Conservation (phyloP, 2,329 filamentous ascomycete species). For the Ophiostoma tasmaniense region DNA sequence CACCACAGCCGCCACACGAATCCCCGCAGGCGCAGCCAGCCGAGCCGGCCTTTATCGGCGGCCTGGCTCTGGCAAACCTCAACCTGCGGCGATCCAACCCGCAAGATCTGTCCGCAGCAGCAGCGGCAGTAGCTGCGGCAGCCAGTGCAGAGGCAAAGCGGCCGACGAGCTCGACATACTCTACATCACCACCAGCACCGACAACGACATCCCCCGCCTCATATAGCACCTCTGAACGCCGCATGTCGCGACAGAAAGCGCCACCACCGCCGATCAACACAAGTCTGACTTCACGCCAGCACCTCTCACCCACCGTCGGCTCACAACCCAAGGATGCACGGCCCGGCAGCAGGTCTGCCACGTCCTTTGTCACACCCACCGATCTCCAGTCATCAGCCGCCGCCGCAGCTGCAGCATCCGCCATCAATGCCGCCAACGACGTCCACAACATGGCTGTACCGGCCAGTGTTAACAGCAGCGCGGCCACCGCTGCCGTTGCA, state of each 20-base stretch:
- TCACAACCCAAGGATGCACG: constrained; percentile 6
- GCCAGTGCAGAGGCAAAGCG: constrained; percentile 2
- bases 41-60: constrained; percentile 45
- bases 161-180: background rate
- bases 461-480: constrained; percentile 27
- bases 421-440: constrained; percentile 34
- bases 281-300: constrained; percentile 26
- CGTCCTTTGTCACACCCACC: constrained; percentile 43
- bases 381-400: constrained; percentile 35
- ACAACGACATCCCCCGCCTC: background rate
- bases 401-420: constrained; percentile 34
- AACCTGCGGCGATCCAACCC: constrained; percentile 37
- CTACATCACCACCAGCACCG: constrained; percentile 21
- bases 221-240: constrained; percentile 23
- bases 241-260: constrained; percentile 27
- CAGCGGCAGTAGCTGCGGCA: constrained; percentile 20
- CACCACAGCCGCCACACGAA: constrained; percentile 18
- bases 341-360: constrained; percentile 25
- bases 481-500: constrained; percentile 31
- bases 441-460: constrained; percentile 30
- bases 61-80: constrained; percentile 45
- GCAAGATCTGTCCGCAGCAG: constrained; percentile 20
- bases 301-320: constrained; percentile 18
- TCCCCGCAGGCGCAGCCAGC: constrained; percentile 28
- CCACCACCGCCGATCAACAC: constrained; percentile 32